phyloP scores from a whole-genome alignment of 768 basidiomycete species.

The Kwoniella pini region DNA sequence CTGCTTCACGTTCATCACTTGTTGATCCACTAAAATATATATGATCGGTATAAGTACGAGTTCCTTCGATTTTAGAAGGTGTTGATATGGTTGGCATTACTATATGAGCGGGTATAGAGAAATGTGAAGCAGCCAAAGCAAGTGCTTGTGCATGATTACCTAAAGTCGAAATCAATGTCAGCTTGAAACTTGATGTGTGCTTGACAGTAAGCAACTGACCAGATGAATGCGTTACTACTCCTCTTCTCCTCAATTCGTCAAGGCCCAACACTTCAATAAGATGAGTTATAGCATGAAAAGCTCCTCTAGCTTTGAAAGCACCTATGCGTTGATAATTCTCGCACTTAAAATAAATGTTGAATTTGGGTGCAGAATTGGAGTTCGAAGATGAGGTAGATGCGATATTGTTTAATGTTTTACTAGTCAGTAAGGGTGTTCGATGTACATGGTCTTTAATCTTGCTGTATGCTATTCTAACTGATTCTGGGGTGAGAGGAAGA shows the following conservation, averaged over 20 bases:
- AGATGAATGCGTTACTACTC: slow-evolving; percentile 45
- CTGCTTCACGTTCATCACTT: slow-evolving; percentile 34
- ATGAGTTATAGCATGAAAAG: slow-evolving; percentile 32
- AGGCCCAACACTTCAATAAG: slow-evolving; percentile 32
- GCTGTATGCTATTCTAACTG: slow-evolving; percentile 27
- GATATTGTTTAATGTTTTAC: slow-evolving; percentile 19
- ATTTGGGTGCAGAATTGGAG: slow-evolving; percentile 9
- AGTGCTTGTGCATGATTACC: slow-evolving; percentile 50
- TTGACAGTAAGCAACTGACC: no score
- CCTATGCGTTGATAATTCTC: slow-evolving; percentile 44
- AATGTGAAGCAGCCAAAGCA: slow-evolving; percentile 36
- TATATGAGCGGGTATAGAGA: slow-evolving; percentile 39
- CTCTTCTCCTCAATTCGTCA: slow-evolving; percentile 28
- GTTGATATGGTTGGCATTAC: slow-evolving; percentile 47
- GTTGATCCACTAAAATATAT: slow-evolving; percentile 40
- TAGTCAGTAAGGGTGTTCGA: slow-evolving; percentile 37
- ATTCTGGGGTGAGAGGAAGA: slow-evolving; percentile 26
- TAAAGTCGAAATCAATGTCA: no score
- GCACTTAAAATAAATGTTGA: slow-evolving; percentile 41
- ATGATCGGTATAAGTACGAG: slow-evolving; percentile 33
- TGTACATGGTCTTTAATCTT: slow-evolving; percentile 34
- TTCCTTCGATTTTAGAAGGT: slow-evolving; percentile 42
- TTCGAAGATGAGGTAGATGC: slow-evolving; percentile 14
- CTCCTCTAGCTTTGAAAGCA: slow-evolving; percentile 46
- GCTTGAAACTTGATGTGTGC: no score